These are phyloP conservation scores for Heterobasidion parviporum DNA, from an alignment of 1,284 basidiomycete species.

Conservation along the genomic window DNA sequence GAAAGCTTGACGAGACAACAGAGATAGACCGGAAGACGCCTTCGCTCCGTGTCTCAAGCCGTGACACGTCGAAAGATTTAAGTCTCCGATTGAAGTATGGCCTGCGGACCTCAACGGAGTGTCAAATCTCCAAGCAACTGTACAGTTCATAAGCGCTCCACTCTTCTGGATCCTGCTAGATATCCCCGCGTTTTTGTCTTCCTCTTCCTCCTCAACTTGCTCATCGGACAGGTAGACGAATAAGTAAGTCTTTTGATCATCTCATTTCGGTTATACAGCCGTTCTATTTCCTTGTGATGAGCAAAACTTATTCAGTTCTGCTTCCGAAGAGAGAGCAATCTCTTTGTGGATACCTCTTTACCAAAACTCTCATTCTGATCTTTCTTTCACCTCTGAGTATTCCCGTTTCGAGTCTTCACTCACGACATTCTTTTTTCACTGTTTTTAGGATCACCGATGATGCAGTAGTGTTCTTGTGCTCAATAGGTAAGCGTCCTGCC, in stretches of 20 bases:
- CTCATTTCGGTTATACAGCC: not conserved
- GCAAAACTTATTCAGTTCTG: conserved; percentile 14
- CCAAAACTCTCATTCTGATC: conserved; percentile 11
- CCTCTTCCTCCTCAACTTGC: not conserved
- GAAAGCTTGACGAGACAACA: too few species aligned
- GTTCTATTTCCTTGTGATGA: conserved; percentile 9
- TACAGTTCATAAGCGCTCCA: not conserved
- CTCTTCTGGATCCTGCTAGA: not conserved
- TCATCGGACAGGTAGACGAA: too few species aligned
- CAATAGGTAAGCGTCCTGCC: too few species aligned
- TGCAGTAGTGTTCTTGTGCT: too few species aligned
- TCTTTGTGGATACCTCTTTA: conserved; percentile 14
- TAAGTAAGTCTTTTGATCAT: too few species aligned
- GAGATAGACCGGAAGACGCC: too few species aligned
- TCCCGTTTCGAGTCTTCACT: not conserved
- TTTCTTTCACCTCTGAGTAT: not conserved
- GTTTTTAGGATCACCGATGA: too few species aligned
- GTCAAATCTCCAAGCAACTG: conserved; percentile 2
- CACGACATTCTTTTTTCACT: too few species aligned
- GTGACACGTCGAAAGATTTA: too few species aligned
- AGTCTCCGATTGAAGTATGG: too few species aligned
- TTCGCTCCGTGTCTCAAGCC: too few species aligned
- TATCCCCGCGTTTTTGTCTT: not conserved
- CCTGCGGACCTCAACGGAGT: not conserved
- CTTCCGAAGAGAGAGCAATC: conserved; percentile 15